phyloP scores from a whole-genome alignment of 768 basidiomycete species.

The Lactarius quietus region DNA sequence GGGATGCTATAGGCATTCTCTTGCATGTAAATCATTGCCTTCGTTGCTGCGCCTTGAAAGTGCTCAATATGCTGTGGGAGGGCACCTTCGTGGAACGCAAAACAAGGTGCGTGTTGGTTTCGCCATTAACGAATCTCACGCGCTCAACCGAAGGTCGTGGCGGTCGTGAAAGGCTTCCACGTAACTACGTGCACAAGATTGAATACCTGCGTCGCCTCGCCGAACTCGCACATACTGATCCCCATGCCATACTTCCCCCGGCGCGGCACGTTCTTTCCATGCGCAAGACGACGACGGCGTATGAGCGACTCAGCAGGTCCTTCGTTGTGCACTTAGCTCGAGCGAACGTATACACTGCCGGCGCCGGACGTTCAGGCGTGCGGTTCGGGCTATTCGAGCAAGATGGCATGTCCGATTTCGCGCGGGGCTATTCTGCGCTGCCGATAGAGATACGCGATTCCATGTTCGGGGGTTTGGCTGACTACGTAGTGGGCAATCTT shows the following conservation, averaged over 20 bases:
- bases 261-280: not conserved
- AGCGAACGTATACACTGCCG: not conserved
- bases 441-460: slow-evolving; percentile 3
- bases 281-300: not conserved
- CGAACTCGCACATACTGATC: not conserved
- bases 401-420: slow-evolving; percentile 3
- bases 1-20: slow-evolving; percentile 7
- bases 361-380: not conserved
- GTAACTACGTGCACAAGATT: slow-evolving; percentile 3
- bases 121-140: not conserved
- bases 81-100: slow-evolving; percentile 8
- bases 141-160: not conserved
- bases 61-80: slow-evolving; percentile 4
- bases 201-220: not conserved
- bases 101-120: slow-evolving; percentile 2
- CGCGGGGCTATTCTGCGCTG: not conserved
- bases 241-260: not conserved
- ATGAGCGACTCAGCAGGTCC: slow-evolving; percentile 3
- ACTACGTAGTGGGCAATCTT: not conserved
- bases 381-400: not conserved
- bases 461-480: slow-evolving; percentile 4
- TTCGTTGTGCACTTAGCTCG: slow-evolving; percentile 9
- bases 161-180: not conserved
- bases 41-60: slow-evolving; percentile 4
- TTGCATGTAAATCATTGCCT: slow-evolving; percentile 11